phyloP scores from a whole-genome alignment of 306 rosid genomes.

The Amphicarpaea edgeworthii region DNA sequence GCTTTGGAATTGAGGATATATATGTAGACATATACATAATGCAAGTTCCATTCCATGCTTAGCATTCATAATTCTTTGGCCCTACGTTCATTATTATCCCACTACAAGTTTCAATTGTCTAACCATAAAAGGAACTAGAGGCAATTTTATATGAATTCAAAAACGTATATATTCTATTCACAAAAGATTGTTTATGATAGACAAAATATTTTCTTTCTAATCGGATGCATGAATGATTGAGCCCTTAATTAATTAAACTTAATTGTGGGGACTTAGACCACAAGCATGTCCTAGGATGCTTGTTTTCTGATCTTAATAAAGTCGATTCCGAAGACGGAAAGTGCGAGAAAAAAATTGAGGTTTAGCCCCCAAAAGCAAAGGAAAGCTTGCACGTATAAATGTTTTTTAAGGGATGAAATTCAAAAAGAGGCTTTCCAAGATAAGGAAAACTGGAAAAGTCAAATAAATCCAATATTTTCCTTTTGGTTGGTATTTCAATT shows the following conservation, averaged over 20 bases:
- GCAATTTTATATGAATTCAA: constrained; percentile 23
- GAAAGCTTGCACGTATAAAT: constrained; percentile 42
- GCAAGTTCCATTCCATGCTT: constrained; percentile 45
- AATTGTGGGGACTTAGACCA: constrained; percentile 56
- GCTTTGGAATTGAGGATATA: constrained; percentile 38
- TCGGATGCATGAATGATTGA: constrained; percentile 50
- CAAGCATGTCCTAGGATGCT: constrained; percentile 70
- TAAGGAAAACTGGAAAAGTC: constrained; percentile 45
- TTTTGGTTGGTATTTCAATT: constrained; percentile 58
- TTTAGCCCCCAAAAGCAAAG: constrained; percentile 45
- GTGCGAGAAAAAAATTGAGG: constrained; percentile 45
- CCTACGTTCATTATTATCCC: constrained; percentile 57
- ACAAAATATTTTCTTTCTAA: constrained; percentile 29
- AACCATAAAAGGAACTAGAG: constrained; percentile 34
- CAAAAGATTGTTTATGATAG: not conserved
- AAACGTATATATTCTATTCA: constrained; percentile 28
- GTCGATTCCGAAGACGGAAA: constrained; percentile 52
- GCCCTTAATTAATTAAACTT: constrained; percentile 45
- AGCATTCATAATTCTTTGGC: constrained; percentile 54
- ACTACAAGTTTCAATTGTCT: constrained; percentile 41
- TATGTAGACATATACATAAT: constrained; percentile 42
- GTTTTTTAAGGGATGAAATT: constrained; percentile 44
- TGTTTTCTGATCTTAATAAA: constrained; percentile 43
- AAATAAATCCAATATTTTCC: constrained; percentile 60
- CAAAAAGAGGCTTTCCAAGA: constrained; percentile 52